Evolutionary conservation across 192 early-diverging fungal species (phyloP).

Genomic region (Coemansia reversa): DNA sequence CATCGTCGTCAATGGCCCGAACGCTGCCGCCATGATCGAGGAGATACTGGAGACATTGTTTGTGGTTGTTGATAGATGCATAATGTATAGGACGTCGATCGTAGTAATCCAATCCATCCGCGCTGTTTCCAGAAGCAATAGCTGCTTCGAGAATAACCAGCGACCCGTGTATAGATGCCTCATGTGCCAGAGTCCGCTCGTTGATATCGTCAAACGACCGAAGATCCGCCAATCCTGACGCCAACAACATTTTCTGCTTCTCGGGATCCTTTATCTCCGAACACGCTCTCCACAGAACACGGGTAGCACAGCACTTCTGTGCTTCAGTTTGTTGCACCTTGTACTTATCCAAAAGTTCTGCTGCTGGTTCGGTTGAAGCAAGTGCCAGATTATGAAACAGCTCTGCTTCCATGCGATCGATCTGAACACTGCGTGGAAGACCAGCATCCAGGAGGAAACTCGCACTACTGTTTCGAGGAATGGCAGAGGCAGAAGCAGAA

Average conservation of each 20-base stretch:
- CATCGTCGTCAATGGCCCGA: slow-evolving; percentile 80
- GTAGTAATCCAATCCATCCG: slow-evolving; percentile 80
- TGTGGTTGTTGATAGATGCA: slow-evolving; percentile 86
- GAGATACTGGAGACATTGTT: slow-evolving; percentile 64
- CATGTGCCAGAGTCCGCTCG: slow-evolving; percentile 85
- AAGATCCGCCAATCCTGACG: slow-evolving; percentile 68
- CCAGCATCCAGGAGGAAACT: slow-evolving; percentile 28
- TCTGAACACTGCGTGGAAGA: slow-evolving; percentile 36
- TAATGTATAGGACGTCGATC: slow-evolving; percentile 90
- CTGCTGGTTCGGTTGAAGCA: slow-evolving; percentile 6
- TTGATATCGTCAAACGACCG: slow-evolving; percentile 92
- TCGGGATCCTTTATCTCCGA: slow-evolving; percentile 40
- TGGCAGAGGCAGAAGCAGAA: not conserved
- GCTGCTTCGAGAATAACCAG: slow-evolving; percentile 64
- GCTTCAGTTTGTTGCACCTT: slow-evolving; percentile 45
- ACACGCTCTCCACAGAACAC: slow-evolving; percentile 51
- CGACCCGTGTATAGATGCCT: slow-evolving; percentile 80
- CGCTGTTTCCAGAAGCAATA: slow-evolving; percentile 40
- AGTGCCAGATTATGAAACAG: slow-evolving; percentile 34
- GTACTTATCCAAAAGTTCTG: slow-evolving; percentile 16
- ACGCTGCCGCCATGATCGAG: slow-evolving; percentile 56
- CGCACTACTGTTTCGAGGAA: slow-evolving; percentile 19
- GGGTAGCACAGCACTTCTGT: slow-evolving; percentile 31
- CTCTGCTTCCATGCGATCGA: slow-evolving; percentile 46
- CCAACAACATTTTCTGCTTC: slow-evolving; percentile 60